These are phyloP conservation scores for Triticum urartu DNA, from an alignment of 176 grass and related monocot species.

Conservation along the genomic window DNA sequence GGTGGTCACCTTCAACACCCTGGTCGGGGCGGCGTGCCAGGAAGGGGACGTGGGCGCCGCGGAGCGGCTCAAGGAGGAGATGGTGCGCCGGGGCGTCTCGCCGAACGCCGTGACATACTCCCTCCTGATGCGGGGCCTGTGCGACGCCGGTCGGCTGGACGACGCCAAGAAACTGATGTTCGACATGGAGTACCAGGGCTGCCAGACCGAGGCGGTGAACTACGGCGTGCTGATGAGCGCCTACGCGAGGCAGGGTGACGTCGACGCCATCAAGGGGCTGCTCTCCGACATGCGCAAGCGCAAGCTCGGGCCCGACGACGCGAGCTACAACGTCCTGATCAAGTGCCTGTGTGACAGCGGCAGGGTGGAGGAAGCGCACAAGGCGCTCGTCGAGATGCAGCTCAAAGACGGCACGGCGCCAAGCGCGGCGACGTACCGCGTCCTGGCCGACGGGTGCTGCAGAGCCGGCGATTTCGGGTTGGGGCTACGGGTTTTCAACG, in stretches of 20 bases:
- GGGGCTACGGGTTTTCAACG: constrained; percentile 45
- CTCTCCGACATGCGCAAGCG: constrained; percentile 65
- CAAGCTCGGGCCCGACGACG: constrained; percentile 49
- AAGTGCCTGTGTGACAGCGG: constrained; percentile 53
- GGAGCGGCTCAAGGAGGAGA: constrained; percentile 52
- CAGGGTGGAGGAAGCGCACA: constrained; percentile 54
- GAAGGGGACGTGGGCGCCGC: constrained; percentile 41
- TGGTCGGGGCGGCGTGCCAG: constrained; percentile 52
- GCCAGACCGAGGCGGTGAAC: constrained; percentile 59
- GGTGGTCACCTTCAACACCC: constrained; percentile 69
- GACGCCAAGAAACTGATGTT: constrained; percentile 85
- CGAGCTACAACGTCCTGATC: constrained; percentile 63
- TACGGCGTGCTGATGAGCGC: constrained; percentile 79
- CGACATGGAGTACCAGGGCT: constrained; percentile 95
- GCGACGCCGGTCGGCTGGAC: constrained; percentile 34
- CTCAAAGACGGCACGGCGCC: constrained; percentile 50
- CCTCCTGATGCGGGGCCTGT: constrained; percentile 65
- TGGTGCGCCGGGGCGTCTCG: constrained; percentile 43
- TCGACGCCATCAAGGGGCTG: constrained; percentile 32
- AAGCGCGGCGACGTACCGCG: constrained; percentile 54
- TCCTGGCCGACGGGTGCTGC: constrained; percentile 67
- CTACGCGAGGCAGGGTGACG: constrained; percentile 36
- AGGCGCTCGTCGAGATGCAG: constrained; percentile 73
- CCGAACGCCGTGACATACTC: constrained; percentile 74
- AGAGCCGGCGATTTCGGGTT: constrained; percentile 42